Base-by-base conservation (phyloP, 1,284 basidiomycete species). In the Porphyrellus sp. region DNA sequence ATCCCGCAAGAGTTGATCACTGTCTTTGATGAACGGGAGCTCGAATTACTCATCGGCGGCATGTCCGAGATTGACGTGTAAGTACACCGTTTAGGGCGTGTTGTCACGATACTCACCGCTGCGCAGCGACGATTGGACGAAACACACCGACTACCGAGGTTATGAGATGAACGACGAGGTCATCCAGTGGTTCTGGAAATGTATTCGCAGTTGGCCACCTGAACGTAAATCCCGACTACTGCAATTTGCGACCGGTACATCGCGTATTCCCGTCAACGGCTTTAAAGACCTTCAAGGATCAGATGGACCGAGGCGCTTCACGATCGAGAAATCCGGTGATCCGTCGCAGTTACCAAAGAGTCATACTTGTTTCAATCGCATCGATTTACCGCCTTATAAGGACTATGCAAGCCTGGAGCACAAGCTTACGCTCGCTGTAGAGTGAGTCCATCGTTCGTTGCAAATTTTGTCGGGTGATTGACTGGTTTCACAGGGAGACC, bases 151-250 rank as follows among this genome's bases (percentile, higher is more conserved):
- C 62, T 89, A 86, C 67, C 80, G 84, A 57, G 84, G 80, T 18
- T 86, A 87, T 61, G 83, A 84, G 67, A 78, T 83, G 69, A 83
- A 81, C 54, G 91, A 93, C 64, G 86, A 91, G 62, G 93, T 97
- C 42, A 93, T 97, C 56, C 90, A 95, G 67, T 97, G 93, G 93
- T 97, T 97, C 85, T 97, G 93, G 93, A 89, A 95, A 74, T 92
- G 90, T 63, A 89, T 97, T 38, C 84, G 89, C 56, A 82, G 84
- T 54, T 97, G 93, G 93, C 93, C 93, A 2, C 84, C 93, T 0
- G 93, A 96, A 76, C 86, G 91, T 71, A 94, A 95, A 74, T 90
- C 89, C 15, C 86, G 93, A 39, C 73, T 95, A 43, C 73, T 93
- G 42, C 93, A 96, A 70, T 96, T 97, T 69, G 91, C 92, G 4